Evolutionary conservation across 495 filamentous ascomycete genomes (phyloP), one percentile per base, ranked within the genome.

Genomic region (Neurospora cerealis): DNA sequence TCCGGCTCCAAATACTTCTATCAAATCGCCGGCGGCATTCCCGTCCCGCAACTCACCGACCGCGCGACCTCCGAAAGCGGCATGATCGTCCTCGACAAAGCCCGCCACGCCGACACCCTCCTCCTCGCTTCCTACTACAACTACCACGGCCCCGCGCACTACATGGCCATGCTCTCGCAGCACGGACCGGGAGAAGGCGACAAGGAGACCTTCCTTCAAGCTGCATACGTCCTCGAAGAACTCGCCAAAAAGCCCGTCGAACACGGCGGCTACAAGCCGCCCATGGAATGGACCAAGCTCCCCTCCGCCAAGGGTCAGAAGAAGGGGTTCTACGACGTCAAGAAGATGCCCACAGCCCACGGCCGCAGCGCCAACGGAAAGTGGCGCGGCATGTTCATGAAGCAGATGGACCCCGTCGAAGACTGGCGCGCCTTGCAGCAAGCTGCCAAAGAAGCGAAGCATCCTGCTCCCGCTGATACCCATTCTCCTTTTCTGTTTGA

Each of bases 41-140:
- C 70, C 4, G 44, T 74, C 10, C 84, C 84, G 0, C 77, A 85
- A 0, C 79, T 86, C 74, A 76, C 80, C 21, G 80, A 86, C 70
- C 78, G 78, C 24, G 21, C 76, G 0, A 83, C 85, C 6, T 84
- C 86, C 11, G 89, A 91, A 79, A 83, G 87, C 1, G 90, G 90
- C 0, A 83, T 87, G 17, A 81, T 92, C 46, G 79, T 91, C 54
- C 79, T 90, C 21, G 87, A 87, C 24, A 86, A 92, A 74, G 80
- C 81, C 46, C 83, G 84, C 0, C 89, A 92, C 62, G 75, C 78
- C 36, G 77, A 80, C 37, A 85, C 86, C 1, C 79, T 91, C 9
- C 79, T 91, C 3, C 85, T 91, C 0, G 83, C 87, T 0, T 84
- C 85, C 0, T 92, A 91, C 73, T 91, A 92, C 80, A 91, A 91